Conservation (phyloP, 345 rosid species). For the Euphorbia pulcherrima region DNA sequence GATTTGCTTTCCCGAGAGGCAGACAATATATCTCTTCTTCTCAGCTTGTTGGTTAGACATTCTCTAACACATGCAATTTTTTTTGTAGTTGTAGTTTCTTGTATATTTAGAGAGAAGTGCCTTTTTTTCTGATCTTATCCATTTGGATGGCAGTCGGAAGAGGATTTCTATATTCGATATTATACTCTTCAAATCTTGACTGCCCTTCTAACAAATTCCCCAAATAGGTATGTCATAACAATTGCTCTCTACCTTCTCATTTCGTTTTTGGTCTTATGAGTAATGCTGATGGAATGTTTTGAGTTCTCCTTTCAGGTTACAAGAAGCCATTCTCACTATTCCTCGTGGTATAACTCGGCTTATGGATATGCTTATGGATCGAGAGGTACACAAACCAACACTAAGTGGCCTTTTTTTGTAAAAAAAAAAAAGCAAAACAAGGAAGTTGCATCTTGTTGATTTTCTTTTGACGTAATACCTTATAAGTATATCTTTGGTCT, state of each 20-base stretch:
- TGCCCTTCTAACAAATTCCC: conserved; percentile 87
- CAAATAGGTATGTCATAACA: conserved; percentile 59
- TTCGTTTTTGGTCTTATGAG: conserved; percentile 5
- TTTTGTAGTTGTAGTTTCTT: not conserved
- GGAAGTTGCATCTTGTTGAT: not conserved
- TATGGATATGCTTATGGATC: conserved; percentile 99
- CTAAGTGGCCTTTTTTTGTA: not conserved
- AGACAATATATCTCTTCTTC: conserved; percentile 86
- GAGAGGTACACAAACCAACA: conserved; percentile 60
- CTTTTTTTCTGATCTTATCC: not conserved
- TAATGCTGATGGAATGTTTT: conserved; percentile 30
- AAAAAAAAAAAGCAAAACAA: no score
- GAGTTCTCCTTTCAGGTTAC: conserved; percentile 77
- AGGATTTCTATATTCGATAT: conserved; percentile 92
- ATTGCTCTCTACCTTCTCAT: conserved; percentile 4
- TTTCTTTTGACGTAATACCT: not conserved
- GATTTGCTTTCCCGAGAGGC: conserved; percentile 92
- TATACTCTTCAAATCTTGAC: conserved; percentile 93
- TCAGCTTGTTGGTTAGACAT: conserved; percentile 80
- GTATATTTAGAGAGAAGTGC: not conserved
- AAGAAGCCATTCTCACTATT: conserved; percentile 94
- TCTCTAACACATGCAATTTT: not conserved
- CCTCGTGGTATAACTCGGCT: conserved; percentile 97
- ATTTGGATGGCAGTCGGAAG: conserved; percentile 65
- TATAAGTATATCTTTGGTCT: not conserved